Percentiles rank a stretch among this genome's conserved stretches.
phyloP scores from a whole-genome alignment of 371 early-diverging fungal species.

The Choanephora cucurbitarum region DNA sequence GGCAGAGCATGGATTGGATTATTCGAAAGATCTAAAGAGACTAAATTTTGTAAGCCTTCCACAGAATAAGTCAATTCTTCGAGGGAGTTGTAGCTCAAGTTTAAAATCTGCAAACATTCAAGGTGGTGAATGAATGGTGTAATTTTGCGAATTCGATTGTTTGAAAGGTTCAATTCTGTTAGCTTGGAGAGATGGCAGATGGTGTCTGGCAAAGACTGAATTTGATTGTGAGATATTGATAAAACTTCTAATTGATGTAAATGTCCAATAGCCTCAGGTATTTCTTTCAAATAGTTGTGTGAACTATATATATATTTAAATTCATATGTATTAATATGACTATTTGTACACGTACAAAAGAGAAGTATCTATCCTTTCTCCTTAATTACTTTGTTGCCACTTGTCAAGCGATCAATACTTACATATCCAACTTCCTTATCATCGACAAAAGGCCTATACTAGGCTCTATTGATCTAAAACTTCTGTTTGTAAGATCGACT shows the following conservation, averaged over 20 bases:
- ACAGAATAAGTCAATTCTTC: constrained; percentile 61
- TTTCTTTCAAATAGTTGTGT: constrained; percentile 57
- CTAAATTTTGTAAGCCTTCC: constrained; percentile 62
- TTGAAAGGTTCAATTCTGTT: constrained; percentile 53
- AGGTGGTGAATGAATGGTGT: constrained; percentile 45
- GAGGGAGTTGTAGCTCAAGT: constrained; percentile 25
- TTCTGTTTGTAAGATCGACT: constrained; percentile 15
- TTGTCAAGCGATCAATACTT: constrained; percentile 14
- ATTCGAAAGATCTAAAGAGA: constrained; percentile 59
- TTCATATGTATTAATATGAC: neutral
- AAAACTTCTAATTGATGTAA: constrained; percentile 59
- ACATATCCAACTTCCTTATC: constrained; percentile 33
- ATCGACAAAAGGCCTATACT: constrained; percentile 27
- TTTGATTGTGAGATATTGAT: constrained; percentile 58
- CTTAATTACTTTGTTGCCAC: constrained; percentile 2
- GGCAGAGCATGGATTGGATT: constrained; percentile 54
- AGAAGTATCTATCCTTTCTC: neutral
- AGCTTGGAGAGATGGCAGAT: constrained; percentile 63
- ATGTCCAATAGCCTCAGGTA: constrained; percentile 71
- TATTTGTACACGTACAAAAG: neutral
- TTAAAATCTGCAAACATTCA: constrained; percentile 23
- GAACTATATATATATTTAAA: constrained; percentile 24
- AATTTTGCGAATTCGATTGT: constrained; percentile 52
- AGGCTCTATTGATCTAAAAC: constrained; percentile 13
- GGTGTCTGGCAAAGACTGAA: constrained; percentile 63